Evolutionary conservation across 306 rosid species (phyloP).

Genomic region (Styphnolobium japonicum): DNA sequence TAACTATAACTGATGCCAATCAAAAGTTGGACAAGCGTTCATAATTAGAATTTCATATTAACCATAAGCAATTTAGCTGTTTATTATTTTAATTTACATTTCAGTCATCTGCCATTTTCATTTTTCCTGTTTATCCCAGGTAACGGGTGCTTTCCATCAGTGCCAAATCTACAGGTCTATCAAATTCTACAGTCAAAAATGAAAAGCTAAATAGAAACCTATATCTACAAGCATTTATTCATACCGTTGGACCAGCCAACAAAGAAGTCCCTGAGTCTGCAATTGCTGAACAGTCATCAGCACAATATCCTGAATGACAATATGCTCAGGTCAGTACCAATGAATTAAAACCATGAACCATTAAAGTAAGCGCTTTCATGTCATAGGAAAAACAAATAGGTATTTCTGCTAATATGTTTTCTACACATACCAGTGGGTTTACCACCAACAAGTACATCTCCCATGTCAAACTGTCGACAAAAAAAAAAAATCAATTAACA

Average conservation of each 20-base stretch:
- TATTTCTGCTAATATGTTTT: background rate
- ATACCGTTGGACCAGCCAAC: slow-evolving; percentile 90
- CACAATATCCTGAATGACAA: slow-evolving; percentile 66
- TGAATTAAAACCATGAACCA: background rate
- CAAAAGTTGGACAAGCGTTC: background rate
- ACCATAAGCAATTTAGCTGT: background rate
- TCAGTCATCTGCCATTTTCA: background rate
- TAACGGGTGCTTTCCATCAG: background rate
- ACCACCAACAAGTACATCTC: slow-evolving; percentile 71
- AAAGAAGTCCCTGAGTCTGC: slow-evolving; percentile 98
- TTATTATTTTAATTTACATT: background rate
- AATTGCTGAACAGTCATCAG: slow-evolving; percentile 71
- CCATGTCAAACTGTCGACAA: slow-evolving; percentile 67
- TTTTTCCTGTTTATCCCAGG: background rate
- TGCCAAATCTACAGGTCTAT: background rate
- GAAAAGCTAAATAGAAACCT: slow-evolving; percentile 3
- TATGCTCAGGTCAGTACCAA: slow-evolving; percentile 24
- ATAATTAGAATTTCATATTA: background rate
- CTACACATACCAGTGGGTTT: slow-evolving; percentile 68
- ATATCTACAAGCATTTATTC: slow-evolving; percentile 19
- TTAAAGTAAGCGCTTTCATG: background rate
- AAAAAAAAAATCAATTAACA: background rate
- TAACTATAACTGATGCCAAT: background rate
- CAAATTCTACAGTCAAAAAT: background rate
- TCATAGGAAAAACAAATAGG: slow-evolving; percentile 6